Conservation (phyloP, 208 protist genomes). For the Vickermania ingenoplastis region DNA sequence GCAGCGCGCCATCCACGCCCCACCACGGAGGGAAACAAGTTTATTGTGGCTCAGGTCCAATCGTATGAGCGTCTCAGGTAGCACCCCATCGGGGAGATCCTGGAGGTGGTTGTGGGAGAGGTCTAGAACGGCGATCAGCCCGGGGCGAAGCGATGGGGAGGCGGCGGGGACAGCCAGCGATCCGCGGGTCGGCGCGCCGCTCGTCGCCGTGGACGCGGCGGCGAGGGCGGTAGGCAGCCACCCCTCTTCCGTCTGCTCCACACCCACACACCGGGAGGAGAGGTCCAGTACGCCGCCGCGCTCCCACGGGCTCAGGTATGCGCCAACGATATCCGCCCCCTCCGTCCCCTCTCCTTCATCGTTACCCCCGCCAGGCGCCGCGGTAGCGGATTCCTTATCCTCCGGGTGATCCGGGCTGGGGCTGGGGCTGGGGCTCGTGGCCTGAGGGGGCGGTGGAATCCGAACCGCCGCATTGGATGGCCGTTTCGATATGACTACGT, state of each 20-base stretch:
- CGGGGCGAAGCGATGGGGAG: conserved; percentile 12
- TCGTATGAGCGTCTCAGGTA: conserved; percentile 63
- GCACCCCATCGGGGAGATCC: conserved; percentile 12
- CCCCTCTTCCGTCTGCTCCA: conserved; percentile 12
- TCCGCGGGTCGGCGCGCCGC: conserved; percentile 3
- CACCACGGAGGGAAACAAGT: conserved; percentile 33
- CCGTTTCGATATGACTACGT: too few species aligned
- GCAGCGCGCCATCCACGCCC: conserved; percentile 27
- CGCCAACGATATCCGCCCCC: conserved; percentile 17
- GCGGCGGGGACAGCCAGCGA: neutral
- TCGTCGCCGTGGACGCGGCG: conserved; percentile 11
- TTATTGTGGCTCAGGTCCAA: conserved; percentile 75
- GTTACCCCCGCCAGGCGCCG: too few species aligned
- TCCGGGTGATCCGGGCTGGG: too few species aligned
- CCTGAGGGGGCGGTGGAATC: too few species aligned
- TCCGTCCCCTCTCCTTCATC: neutral
- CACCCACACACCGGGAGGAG: conserved; percentile 15
- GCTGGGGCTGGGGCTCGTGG: too few species aligned
- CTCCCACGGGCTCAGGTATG: conserved; percentile 53
- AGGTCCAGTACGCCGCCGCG: conserved; percentile 63
- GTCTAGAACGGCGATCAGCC: conserved; percentile 66
- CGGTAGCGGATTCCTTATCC: too few species aligned
- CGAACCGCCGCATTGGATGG: too few species aligned
- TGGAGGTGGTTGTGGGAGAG: conserved; percentile 52
- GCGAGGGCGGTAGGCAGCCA: conserved; percentile 2